These are phyloP conservation scores for Ulota crispa DNA, from an alignment of 225 moss, liverwort and hornwort genomes.

Conservation along the genomic window DNA sequence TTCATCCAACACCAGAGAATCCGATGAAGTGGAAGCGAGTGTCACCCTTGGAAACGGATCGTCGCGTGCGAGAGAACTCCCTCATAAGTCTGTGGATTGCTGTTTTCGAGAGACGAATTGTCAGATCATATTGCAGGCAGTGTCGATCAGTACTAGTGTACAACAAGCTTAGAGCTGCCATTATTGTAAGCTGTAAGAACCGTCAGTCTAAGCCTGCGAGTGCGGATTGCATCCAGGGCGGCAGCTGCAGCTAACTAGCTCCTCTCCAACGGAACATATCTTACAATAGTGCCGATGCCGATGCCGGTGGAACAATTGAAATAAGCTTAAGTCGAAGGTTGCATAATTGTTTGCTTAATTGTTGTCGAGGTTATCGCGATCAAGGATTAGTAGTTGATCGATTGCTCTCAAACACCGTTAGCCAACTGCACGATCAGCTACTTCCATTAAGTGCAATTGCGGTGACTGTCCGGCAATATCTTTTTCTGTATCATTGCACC, in stretches of 20 bases:
- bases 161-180: not conserved
- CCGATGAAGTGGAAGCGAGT: not conserved
- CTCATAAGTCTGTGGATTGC: not conserved
- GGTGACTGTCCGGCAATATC: slow-evolving; percentile 1
- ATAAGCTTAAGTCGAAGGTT: not conserved
- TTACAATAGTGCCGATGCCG: not conserved
- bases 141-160: not conserved
- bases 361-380: not conserved
- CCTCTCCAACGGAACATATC: not conserved
- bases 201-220: not conserved
- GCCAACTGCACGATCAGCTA: not conserved
- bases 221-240: not conserved
- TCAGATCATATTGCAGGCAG: not conserved
- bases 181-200: not conserved
- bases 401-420: not conserved
- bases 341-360: not conserved
- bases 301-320: not conserved
- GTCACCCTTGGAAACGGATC: not conserved
- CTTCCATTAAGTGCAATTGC: not conserved
- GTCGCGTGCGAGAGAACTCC: not conserved
- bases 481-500: slow-evolving; percentile 20
- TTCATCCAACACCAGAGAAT: not conserved
- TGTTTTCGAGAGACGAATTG: not conserved
- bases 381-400: not conserved
- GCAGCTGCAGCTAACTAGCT: not conserved